Evolutionary conservation across 805 yeast species (phyloP), one percentile per base, ranked within the genome.

Genomic region (Kuraishia floccosa): DNA sequence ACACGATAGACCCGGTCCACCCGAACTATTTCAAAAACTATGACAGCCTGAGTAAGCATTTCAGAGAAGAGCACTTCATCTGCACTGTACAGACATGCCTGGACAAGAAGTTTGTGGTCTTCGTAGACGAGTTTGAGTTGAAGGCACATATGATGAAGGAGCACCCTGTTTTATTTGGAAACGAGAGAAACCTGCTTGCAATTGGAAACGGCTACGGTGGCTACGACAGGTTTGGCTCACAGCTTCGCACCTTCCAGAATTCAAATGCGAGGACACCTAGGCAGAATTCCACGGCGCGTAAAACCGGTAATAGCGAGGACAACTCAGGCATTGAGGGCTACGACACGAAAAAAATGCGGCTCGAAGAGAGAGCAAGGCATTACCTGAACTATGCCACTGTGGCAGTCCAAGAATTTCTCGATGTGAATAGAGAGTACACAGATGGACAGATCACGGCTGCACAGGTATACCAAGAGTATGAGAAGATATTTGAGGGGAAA

Each of bases 31-130:
- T 79, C 56, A 65, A 65, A 40, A 69, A 87, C 51, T 89, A 89
- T 48, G 79, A 79, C 27, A 62, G 72, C 24, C 61, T 91, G 33
- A 80, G 74, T 42, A 58, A 60, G 11, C 99, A 91, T 59, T 91
- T 91, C 54, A 63, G 60, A 41, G 51, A 47, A 4, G 73, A 66
- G 25, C 99, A 91, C 53, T 84, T 62, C 52, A 73, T 75, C 11
- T 91, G 99, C 56, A 63, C 68, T 20, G 79, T 81, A 13, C 82
- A 72, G 29, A 46, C 68, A 9, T 91, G 99, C 56, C 54, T 87
- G 29, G 97, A 87, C 34, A 76, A 81, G 52, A 82, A 83, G 49
- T 89, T 91, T 56, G 91, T 91, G 15, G 98, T 89, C 1, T 91
- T 91, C 49, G 69, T 77, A 15, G 89, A 85, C 38, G 91, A 82